Base-by-base conservation (phyloP, 495 filamentous ascomycete species). In the Penicillium diatomitis region DNA sequence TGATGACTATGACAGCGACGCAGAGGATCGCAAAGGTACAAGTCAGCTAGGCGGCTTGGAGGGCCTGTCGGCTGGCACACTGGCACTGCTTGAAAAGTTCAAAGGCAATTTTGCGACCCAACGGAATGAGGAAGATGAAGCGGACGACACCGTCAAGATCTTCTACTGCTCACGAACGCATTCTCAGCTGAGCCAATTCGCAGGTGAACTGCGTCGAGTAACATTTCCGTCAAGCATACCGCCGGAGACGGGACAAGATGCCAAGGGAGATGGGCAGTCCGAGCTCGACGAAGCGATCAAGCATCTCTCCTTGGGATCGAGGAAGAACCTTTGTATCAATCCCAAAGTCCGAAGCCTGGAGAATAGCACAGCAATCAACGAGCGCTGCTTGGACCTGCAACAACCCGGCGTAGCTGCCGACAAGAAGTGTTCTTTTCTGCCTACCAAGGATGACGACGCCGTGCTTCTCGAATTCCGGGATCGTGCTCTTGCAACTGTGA, bases 141-240 rank as follows among this genome's bases (percentile, higher is more conserved):
- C 82, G 46, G 59, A 71, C 8, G 75, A 76, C 28, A 74, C 82
- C 41, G 71, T 83, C 12, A 90, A 88, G 75, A 87, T 98, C 29
- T 96, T 87, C 63, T 97, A 86, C 63, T 96, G 90, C 49, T 97
- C 92, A 9, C 76, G 92, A 56, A 98, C 92, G 2, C 92, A 98
- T 58, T 97, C 92, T 0, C 92, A 98, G 58, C 67, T 97, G 12
- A 85, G 85, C 4, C 92, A 98, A 65, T 96, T 98, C 60, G 83
- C 90, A n/a, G 80, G 83, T 45, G 94, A 98, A 58, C 68, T 98
- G 32, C 81, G 86, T 3, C 82, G 88, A n/a, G 87, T 95, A 10
- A 70, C 75, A 4, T 78, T 96, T 44, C 87, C 91, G 20, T 74
- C 87, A 1, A 71, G 71, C 66, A 38, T 74, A 69, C 61, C 70